phyloP scores from a whole-genome alignment of 306 rosid genomes.

The Medicago arabica region DNA sequence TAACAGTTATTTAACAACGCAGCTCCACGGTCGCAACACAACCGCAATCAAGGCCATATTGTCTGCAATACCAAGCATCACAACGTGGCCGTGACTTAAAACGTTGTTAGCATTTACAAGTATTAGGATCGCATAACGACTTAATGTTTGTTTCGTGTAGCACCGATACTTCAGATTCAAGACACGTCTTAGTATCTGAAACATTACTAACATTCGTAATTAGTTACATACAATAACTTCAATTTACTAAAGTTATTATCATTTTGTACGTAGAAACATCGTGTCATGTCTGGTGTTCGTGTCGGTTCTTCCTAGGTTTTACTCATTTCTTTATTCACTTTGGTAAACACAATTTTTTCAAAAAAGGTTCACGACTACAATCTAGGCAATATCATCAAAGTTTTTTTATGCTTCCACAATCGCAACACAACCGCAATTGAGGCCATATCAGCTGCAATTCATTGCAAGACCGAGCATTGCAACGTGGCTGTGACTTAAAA shows the following conservation, averaged over 20 bases:
- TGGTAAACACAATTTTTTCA: not conserved
- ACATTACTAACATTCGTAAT: too few species aligned
- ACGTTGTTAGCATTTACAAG: not conserved
- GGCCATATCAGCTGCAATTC: not conserved
- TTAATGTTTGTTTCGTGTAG: not conserved
- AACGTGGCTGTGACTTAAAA: too few species aligned
- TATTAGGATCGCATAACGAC: conserved; percentile 12
- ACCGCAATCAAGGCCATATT: not conserved
- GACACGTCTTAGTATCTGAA: too few species aligned
- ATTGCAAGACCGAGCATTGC: not conserved
- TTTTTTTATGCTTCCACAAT: not conserved
- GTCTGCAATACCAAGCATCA: not conserved
- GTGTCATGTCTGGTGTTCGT: not conserved
- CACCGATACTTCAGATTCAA: too few species aligned
- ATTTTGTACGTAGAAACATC: not conserved
- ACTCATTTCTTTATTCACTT: not conserved
- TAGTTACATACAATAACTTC: not conserved
- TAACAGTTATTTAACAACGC: too few species aligned
- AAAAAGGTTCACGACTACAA: not conserved
- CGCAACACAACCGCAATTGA: not conserved
- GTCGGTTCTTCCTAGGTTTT: not conserved
- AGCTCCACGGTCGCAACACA: not conserved
- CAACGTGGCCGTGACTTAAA: too few species aligned
- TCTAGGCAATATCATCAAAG: not conserved
- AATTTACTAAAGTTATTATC: not conserved